Conservation (phyloP, 805 yeast genomes). For the Tanozyma kutaoensis region DNA sequence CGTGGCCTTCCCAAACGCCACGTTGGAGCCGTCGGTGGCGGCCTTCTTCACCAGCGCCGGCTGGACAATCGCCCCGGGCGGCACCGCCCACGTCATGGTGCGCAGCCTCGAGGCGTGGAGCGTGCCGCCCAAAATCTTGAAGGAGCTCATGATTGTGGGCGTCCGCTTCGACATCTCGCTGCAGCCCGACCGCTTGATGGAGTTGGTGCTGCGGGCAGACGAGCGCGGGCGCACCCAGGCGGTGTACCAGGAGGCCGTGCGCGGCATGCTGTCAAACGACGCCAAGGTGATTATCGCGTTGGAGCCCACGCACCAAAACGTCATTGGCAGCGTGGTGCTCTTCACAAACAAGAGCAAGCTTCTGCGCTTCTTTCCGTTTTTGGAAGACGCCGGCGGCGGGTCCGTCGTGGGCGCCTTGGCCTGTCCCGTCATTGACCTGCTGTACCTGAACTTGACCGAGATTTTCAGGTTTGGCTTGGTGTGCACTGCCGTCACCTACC, state of each 20-base stretch:
- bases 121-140: conserved; percentile 39
- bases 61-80: conserved; percentile 19
- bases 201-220: conserved; percentile 7
- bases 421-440: conserved; percentile 40
- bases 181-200: conserved; percentile 26
- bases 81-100: conserved; percentile 22
- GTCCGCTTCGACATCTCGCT: conserved; percentile 43
- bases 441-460: conserved; percentile 36
- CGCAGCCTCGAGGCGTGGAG: conserved; percentile 32
- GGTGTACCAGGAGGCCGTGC: conserved; percentile 25
- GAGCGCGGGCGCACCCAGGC: conserved; percentile 3
- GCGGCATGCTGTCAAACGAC: conserved; percentile 17
- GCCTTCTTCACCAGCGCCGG: conserved; percentile 25
- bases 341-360: conserved; percentile 33
- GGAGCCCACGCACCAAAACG: conserved; percentile 37
- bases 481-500: conserved; percentile 19
- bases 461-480: conserved; percentile 44
- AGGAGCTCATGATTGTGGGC: conserved; percentile 43
- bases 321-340: conserved; percentile 38
- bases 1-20: conserved; percentile 17
- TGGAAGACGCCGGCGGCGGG: conserved; percentile 22
- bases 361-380: conserved; percentile 37
- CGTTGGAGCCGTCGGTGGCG: conserved; percentile 7
- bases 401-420: conserved; percentile 34
- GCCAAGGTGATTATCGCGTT: conserved; percentile 37